phyloP scores from a whole-genome alignment of 306 rosid species.

The Sechiopsis laciniata region DNA sequence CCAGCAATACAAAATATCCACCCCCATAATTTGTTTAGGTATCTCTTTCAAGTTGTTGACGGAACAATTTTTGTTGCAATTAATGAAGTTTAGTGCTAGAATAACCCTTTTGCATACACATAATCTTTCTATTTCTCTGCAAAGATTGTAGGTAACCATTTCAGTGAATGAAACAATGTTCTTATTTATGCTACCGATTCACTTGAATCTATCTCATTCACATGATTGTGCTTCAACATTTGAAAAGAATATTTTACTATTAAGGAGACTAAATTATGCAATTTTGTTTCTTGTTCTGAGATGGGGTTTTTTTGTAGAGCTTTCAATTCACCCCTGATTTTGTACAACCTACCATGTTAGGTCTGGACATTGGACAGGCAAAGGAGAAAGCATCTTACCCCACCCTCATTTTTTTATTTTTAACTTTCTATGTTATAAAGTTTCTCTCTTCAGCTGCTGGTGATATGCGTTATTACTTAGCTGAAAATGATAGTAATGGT shows the following conservation, averaged over 20 bases:
- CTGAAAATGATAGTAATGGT: constrained; percentile 14
- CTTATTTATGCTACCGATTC: background rate
- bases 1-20: background rate
- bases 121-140: background rate
- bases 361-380: background rate
- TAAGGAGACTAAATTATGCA: background rate
- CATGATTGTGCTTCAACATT: background rate
- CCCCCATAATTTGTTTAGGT: constrained; percentile 1
- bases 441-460: background rate
- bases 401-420: background rate
- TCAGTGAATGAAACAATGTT: background rate
- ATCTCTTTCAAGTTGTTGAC: constrained; percentile 12
- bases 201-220: too few relatives aligned
- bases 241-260: background rate
- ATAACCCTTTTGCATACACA: background rate
- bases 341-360: background rate
- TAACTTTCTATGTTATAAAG: constrained; percentile 14
- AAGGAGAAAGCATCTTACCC: background rate
- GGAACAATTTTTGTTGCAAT: background rate
- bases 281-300: background rate
- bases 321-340: background rate
- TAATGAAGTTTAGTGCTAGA: constrained; percentile 13
- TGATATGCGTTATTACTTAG: constrained; percentile 4
- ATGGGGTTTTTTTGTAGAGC: background rate
- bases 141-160: background rate